Evolutionary conservation across 805 yeast genomes (phyloP).

Genomic region (Martiniozyma abietophila): DNA sequence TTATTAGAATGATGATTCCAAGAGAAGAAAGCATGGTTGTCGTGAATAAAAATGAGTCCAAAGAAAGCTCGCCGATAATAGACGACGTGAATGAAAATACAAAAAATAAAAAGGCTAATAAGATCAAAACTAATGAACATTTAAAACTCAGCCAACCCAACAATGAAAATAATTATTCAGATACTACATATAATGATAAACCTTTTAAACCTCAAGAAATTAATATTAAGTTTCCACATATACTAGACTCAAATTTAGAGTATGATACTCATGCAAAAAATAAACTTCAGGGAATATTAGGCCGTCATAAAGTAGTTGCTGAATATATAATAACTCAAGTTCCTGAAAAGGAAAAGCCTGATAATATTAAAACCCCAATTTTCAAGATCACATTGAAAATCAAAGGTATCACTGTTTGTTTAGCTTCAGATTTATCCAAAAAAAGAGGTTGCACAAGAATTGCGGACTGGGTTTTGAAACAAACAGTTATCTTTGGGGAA

Average conservation of each 20-base stretch:
- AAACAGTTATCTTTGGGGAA: conserved; percentile 3
- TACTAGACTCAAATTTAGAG: not conserved
- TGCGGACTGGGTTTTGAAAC: conserved; percentile 25
- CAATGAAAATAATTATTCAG: not conserved
- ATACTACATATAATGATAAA: not conserved
- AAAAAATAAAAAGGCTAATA: not conserved
- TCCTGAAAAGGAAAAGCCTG: conserved; percentile 2
- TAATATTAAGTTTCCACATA: not conserved
- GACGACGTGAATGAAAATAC: too few species aligned
- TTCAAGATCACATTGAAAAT: conserved; percentile 22
- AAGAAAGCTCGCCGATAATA: too few species aligned
- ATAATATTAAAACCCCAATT: conserved; percentile 12
- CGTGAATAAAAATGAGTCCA: conserved; percentile 7
- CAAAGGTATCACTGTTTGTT: conserved; percentile 27
- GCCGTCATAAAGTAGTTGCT: conserved; percentile 20
- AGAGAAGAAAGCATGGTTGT: conserved; percentile 23
- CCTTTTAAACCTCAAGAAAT: too few species aligned
- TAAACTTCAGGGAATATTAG: conserved; percentile 4
- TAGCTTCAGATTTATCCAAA: conserved; percentile 26
- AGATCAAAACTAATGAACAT: not conserved
- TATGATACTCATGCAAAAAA: conserved; percentile 8
- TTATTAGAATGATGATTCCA: conserved; percentile 44
- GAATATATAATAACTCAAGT: conserved; percentile 18
- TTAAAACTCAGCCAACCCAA: too few species aligned
- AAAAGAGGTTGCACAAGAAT: conserved; percentile 32